Evolutionary conservation across 352 stramenopile species (phyloP).

Genomic region (Globisporangium uncinulatum): DNA sequence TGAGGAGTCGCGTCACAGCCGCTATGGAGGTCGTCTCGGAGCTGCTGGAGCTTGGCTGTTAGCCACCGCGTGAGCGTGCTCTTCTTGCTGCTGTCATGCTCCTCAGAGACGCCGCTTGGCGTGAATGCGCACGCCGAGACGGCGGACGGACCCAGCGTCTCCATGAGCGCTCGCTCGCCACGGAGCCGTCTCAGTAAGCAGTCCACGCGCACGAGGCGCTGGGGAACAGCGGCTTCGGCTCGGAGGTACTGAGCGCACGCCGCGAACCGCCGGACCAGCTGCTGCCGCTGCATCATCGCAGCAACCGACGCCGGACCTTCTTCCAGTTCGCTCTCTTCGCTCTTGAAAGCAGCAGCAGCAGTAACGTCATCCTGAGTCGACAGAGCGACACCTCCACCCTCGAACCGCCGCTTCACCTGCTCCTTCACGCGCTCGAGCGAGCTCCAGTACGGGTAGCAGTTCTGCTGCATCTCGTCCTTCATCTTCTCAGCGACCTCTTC

Average conservation of each 20-base stretch:
- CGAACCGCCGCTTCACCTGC: slow-evolving; percentile 24
- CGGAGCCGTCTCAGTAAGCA: slow-evolving; percentile 21
- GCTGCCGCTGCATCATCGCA: not conserved
- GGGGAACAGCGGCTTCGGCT: not conserved
- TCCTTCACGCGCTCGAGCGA: slow-evolving; percentile 29
- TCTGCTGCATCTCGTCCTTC: slow-evolving; percentile 29
- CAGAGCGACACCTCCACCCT: not conserved
- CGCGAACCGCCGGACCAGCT: not conserved
- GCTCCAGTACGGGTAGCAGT: slow-evolving; percentile 43
- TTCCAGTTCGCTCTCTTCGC: not conserved
- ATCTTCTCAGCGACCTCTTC: slow-evolving; percentile 47
- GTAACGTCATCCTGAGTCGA: not conserved
- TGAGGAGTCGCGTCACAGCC: not conserved
- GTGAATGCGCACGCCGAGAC: slow-evolving; percentile 20
- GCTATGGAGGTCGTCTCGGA: slow-evolving; percentile 30
- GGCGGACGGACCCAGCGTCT: not conserved
- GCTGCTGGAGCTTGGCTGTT: slow-evolving; percentile 27
- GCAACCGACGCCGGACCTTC: not conserved
- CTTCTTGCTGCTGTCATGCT: slow-evolving; percentile 14
- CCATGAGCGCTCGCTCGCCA: slow-evolving; percentile 30
- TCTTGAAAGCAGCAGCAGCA: not conserved
- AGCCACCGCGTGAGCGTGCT: slow-evolving; percentile 28
- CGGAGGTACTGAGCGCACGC: slow-evolving; percentile 8
- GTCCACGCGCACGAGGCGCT: slow-evolving; percentile 12
- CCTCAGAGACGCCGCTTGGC: not conserved